A percentile compares a stretch with the other conserved stretches of the same genome.
These are phyloP conservation scores for Wickerhamiella galacta DNA, from an alignment of 805 yeast species.

Conservation along the genomic window DNA sequence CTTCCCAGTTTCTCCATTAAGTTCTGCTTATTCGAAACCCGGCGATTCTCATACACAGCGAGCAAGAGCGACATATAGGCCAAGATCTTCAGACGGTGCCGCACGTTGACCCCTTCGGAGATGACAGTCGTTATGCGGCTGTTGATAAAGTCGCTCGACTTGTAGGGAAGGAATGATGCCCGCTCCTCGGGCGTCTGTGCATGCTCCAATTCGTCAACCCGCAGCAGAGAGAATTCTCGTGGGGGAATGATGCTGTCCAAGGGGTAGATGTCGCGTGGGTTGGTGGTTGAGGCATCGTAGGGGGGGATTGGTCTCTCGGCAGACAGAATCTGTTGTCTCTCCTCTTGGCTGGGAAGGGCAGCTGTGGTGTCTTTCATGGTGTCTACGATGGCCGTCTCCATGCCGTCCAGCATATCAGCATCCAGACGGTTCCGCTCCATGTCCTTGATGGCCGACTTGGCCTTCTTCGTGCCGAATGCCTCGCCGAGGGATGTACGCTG, in stretches of 20 bases:
- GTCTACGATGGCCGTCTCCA: constrained; percentile 70
- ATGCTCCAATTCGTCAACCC: constrained; percentile 39
- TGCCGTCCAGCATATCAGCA: constrained; percentile 55
- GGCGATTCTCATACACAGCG: constrained; percentile 63
- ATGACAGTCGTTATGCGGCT: constrained; percentile 23
- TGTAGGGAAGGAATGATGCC: constrained; percentile 44
- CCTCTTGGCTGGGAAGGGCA: constrained; percentile 53
- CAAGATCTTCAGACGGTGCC: constrained; percentile 29
- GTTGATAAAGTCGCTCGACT: constrained; percentile 38
- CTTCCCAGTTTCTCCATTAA: constrained; percentile 41
- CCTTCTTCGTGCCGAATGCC: constrained; percentile 93
- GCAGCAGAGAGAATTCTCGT: constrained; percentile 44
- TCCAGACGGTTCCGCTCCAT: constrained; percentile 74
- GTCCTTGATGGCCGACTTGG: constrained; percentile 75
- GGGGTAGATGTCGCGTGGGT: constrained; percentile 71
- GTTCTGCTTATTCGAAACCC: constrained; percentile 40
- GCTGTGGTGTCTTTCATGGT: constrained; percentile 54
- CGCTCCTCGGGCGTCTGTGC: constrained; percentile 36
- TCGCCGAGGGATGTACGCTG: constrained; percentile 82
- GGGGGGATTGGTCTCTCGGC: constrained; percentile 72
- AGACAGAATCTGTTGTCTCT: constrained; percentile 39
- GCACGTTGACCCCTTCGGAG: constrained; percentile 32
- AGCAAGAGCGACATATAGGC: constrained; percentile 65
- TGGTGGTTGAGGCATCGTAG: constrained; percentile 61
- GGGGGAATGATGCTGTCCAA: constrained; percentile 51